Evolutionary conservation across 208 protist species (phyloP).

Genomic region (Strigomonas galati): DNA sequence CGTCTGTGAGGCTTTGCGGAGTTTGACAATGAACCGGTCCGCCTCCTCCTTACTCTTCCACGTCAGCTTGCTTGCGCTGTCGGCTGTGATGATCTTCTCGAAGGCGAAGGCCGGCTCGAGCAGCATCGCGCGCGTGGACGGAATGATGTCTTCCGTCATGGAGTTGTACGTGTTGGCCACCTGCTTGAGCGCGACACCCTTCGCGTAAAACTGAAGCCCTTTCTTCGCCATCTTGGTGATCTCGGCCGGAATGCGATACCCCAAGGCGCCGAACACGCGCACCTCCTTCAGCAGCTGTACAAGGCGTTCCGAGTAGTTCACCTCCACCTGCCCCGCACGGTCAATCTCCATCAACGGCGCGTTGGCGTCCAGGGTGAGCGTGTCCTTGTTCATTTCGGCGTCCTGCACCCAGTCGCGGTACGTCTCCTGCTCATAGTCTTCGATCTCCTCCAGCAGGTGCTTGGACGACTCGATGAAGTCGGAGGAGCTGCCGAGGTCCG

Average conservation of each 20-base stretch:
- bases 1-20: conserved; percentile 77
- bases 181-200: conserved; percentile 87
- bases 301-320: conserved; percentile 87
- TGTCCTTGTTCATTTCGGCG: conserved; percentile 59
- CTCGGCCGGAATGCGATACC: conserved; percentile 57
- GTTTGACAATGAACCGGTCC: conserved; percentile 78
- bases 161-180: conserved; percentile 93
- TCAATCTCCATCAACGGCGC: conserved; percentile 88
- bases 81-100: conserved; percentile 89
- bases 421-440: conserved; percentile 85
- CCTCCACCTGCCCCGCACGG: conserved; percentile 65
- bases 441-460: conserved; percentile 72
- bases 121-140: conserved; percentile 85
- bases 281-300: conserved; percentile 90
- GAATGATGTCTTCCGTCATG: conserved; percentile 89
- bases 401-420: conserved; percentile 79
- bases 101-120: conserved; percentile 85
- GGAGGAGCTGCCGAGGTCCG: conserved; percentile 65
- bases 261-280: conserved; percentile 74
- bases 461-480: conserved; percentile 56
- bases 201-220: conserved; percentile 78
- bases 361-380: conserved; percentile 75
- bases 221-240: conserved; percentile 71
- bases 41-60: conserved; percentile 81
- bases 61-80: conserved; percentile 74